Conservation (phyloP, 2,329 filamentous ascomycete genomes). For the Colletotrichum destructivum region DNA sequence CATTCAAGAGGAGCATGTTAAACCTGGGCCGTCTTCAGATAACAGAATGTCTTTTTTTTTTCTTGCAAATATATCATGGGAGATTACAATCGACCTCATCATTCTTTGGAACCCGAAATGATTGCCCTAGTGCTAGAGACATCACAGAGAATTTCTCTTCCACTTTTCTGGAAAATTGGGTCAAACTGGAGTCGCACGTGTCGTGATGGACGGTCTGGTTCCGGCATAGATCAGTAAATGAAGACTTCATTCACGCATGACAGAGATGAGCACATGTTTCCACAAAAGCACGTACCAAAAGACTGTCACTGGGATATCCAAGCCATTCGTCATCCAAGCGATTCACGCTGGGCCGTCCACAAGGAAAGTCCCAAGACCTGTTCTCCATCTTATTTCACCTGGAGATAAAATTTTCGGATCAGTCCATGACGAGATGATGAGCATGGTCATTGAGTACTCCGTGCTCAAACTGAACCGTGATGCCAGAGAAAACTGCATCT, state of each 20-base stretch:
- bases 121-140: too few relatives aligned
- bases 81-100: background rate
- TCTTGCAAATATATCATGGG: background rate
- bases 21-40: background rate
- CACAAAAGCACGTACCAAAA: background rate
- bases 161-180: too few relatives aligned
- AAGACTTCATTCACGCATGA: background rate
- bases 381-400: background rate
- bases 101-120: background rate
- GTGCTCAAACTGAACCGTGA: background rate
- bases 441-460: background rate
- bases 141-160: background rate
- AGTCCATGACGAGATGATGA: too few relatives aligned
- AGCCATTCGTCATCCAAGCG: background rate
- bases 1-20: background rate
- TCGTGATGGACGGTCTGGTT: background rate
- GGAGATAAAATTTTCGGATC: too few relatives aligned
- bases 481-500: background rate
- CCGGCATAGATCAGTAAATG: background rate
- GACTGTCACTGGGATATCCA: background rate
- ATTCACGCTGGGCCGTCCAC: background rate
- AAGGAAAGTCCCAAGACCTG: background rate
- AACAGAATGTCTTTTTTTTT: accelerated
- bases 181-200: background rate
- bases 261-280: background rate